Percentiles rank a stretch among this genome's conserved stretches.
These are phyloP conservation scores for Gryganskiella cystojenkinii DNA, from an alignment of 192 early-diverging fungal genomes.

Conservation along the genomic window DNA sequence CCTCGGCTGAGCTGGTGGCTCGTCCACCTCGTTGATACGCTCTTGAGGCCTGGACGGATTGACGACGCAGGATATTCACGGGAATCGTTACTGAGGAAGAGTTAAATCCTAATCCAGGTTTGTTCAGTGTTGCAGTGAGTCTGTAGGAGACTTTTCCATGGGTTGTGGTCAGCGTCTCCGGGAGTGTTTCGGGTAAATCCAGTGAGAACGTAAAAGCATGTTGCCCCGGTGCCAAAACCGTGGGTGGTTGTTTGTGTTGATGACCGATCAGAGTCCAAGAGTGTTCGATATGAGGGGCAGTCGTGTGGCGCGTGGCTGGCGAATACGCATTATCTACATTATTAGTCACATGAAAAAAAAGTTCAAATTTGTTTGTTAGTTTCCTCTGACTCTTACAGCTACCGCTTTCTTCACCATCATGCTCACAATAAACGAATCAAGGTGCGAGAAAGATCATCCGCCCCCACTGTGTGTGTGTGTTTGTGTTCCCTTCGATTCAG, in stretches of 20 bases:
- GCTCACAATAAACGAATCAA: no score
- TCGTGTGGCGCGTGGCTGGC: constrained; percentile 36
- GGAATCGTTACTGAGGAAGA: constrained; percentile 19
- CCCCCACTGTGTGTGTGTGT: no score
- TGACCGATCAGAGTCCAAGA: constrained; percentile 36
- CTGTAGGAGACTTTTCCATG: constrained; percentile 45
- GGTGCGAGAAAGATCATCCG: background rate
- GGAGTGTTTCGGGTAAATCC: constrained; percentile 45
- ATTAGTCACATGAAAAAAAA: background rate
- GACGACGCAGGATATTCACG: constrained; percentile 25
- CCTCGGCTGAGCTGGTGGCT: constrained; percentile 15
- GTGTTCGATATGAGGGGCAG: constrained; percentile 41
- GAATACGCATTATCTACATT: constrained; percentile 42
- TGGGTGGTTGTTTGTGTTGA: constrained; percentile 25
- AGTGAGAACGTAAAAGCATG: constrained; percentile 50
- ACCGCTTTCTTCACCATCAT: background rate
- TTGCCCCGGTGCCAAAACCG: constrained; percentile 23
- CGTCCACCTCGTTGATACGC: constrained; percentile 32
- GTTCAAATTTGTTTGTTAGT: background rate
- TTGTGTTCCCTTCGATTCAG: no score
- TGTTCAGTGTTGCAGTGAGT: constrained; percentile 33
- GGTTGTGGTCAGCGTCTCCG: constrained; percentile 37
- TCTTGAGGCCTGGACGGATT: constrained; percentile 24
- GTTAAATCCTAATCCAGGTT: constrained; percentile 35
- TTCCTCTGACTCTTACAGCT: background rate